Conservation (phyloP, 305 asterid genomes). For the Solanum hybrid region DNA sequence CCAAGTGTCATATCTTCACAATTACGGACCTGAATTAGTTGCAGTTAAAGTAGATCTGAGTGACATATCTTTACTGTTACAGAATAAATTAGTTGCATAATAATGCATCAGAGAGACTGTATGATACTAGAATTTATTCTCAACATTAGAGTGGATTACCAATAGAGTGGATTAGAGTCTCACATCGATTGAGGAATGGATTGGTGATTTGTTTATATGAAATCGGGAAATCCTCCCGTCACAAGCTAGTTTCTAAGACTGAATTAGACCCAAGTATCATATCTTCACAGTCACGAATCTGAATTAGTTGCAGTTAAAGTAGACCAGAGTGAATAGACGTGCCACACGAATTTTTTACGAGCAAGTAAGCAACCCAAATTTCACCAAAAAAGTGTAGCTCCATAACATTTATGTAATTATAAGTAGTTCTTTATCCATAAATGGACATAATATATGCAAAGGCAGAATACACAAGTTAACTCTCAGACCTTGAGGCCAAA, state of each 20-base stretch:
- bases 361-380: background rate
- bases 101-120: no score
- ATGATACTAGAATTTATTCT: no score
- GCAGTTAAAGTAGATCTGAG: no score
- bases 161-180: background rate
- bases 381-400: background rate
- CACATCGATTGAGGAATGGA: background rate
- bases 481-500: background rate
- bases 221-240: fast-evolving
- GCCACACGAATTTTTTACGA: no score
- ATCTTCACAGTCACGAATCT: no score
- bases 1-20: background rate
- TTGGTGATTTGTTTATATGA: background rate
- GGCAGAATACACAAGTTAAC: background rate
- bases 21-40: no score
- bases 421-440: background rate
- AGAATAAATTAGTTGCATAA: no score
- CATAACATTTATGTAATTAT: background rate
- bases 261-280: background rate
- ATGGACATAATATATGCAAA: background rate
- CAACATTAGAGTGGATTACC: background rate
- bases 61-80: no score
- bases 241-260: no score
- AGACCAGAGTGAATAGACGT: background rate
- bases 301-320: no score